These are phyloP conservation scores for Besnoitia besnoiti DNA, from an alignment of 169 alveolate genomes.

Conservation along the genomic window DNA sequence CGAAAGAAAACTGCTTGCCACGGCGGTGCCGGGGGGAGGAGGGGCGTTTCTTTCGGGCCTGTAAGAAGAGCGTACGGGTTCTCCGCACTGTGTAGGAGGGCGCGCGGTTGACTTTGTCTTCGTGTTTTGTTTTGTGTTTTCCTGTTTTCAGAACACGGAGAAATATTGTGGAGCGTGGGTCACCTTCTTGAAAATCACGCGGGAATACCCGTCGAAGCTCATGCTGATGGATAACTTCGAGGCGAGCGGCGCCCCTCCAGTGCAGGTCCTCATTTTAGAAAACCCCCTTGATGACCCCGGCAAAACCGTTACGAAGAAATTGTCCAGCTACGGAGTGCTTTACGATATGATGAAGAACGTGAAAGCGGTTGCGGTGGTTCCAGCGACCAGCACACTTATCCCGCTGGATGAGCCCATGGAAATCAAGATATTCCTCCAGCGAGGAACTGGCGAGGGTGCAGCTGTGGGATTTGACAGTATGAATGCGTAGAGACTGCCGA, in stretches of 20 bases:
- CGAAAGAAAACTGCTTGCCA: too few relatives aligned
- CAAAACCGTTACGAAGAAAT: not conserved
- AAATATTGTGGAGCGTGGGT: constrained; percentile 49
- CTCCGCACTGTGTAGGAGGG: too few relatives aligned
- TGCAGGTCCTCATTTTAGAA: constrained; percentile 37
- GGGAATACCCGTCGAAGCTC: constrained; percentile 48
- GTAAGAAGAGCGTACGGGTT: too few relatives aligned
- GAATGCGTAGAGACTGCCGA: not conserved
- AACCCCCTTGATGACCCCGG: constrained; percentile 28
- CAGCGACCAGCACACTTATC: constrained; percentile 21
- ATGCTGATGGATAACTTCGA: constrained; percentile 59
- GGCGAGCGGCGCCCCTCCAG: constrained; percentile 39
- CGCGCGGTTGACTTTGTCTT: too few relatives aligned
- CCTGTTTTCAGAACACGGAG: constrained; percentile 7
- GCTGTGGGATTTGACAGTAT: not conserved
- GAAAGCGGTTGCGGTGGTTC: constrained; percentile 58
- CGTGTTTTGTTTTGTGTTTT: not conserved
- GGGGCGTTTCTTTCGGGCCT: too few relatives aligned
- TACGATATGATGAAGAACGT: constrained; percentile 51
- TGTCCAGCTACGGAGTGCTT: constrained; percentile 6
- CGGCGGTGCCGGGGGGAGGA: too few relatives aligned
- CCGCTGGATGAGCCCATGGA: not conserved
- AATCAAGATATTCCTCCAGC: constrained; percentile 26
- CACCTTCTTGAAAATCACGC: constrained; percentile 5
- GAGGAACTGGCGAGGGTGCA: constrained; percentile 49